Base-by-base conservation (phyloP, 176 grass and related monocot genomes). In the Raddia distichophylla region DNA sequence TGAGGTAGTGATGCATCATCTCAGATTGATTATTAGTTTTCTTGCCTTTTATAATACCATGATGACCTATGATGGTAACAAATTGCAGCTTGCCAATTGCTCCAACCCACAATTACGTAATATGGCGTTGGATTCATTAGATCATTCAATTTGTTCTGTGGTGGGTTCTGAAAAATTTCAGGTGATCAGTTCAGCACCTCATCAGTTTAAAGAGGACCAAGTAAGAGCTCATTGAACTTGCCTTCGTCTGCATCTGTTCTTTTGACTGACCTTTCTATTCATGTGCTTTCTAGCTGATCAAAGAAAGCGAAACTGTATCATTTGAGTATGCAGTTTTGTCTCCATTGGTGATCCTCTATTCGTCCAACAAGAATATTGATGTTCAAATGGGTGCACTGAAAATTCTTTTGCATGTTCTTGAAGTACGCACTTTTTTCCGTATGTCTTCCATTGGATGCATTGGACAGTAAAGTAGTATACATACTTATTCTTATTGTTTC, bases 371-470 rank as follows among this genome's bases (percentile, higher is more conserved):
- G 72, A 93, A 86, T 69, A 61, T 81, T 90, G 95, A 95, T 88
- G 92, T 95, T 76, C 93, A 90, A 86, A 84, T 92, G 72, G 90
- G 90, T 66, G 84, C 82, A 60, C 79, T 98, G 20, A 98, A 98
- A 87, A 98, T 93, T 83, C 87, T 98, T 82, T 85, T 98, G 90
- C 95, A 98, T 98, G 92, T 98, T 75, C 90, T 98, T 10, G 95
- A 98, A 92, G 95, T 98, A 87, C 45, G 81, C 66, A 53, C 89
- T 61, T 61, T 89, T 58, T 67, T 80, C 3, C 77, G 27, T 80
- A 19, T 78, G 45, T 68, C 61, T 85, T 70, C 44, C 14, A 37
- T 80, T 86, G 34, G 70, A 66, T 83, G 56, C 17, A 71, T 79
- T 60, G 61, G 50, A 84, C 63, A 77, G 71, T 81, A 22, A 20